phyloP scores from a whole-genome alignment of 352 stramenopile genomes.

The Globisporangium abappressorium region DNA sequence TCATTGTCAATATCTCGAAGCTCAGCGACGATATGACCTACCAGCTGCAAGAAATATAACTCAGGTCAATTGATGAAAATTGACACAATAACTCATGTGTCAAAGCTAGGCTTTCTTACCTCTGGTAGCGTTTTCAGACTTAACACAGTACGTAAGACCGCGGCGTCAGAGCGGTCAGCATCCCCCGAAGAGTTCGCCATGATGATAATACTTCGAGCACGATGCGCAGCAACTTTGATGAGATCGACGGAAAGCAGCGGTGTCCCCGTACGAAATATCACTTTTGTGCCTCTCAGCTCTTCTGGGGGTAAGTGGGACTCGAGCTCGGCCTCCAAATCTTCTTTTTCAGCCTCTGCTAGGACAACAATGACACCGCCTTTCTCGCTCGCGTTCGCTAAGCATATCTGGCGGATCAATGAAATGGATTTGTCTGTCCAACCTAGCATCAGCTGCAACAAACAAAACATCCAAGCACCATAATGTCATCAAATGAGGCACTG shows the following conservation, averaged over 20 bases:
- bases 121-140: conserved; percentile 74
- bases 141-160: conserved; percentile 73
- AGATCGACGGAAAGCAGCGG: conserved; percentile 79
- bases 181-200: conserved; percentile 71
- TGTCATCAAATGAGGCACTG: too few species aligned
- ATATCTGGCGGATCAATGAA: conserved; percentile 83
- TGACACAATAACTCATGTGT: too few species aligned
- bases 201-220: conserved; percentile 78
- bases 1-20: conserved; percentile 88
- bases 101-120: conserved; percentile 14
- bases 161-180: conserved; percentile 79
- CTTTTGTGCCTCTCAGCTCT: conserved; percentile 63
- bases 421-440: conserved; percentile 88
- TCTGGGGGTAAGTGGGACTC: conserved; percentile 53
- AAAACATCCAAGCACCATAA: background rate
- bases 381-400: conserved; percentile 84
- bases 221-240: conserved; percentile 73
- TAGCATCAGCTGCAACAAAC: conserved; percentile 56
- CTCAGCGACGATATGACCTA: conserved; percentile 84
- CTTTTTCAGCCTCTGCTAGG: conserved; percentile 70
- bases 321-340: conserved; percentile 71
- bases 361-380: conserved; percentile 80
- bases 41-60: conserved; percentile 23
- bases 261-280: conserved; percentile 82
- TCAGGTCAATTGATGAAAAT: too few species aligned